A percentile compares a stretch with the other conserved stretches of the same genome.
Conservation (phyloP, 140 eudicot species). For the Senecio squalidus region DNA sequence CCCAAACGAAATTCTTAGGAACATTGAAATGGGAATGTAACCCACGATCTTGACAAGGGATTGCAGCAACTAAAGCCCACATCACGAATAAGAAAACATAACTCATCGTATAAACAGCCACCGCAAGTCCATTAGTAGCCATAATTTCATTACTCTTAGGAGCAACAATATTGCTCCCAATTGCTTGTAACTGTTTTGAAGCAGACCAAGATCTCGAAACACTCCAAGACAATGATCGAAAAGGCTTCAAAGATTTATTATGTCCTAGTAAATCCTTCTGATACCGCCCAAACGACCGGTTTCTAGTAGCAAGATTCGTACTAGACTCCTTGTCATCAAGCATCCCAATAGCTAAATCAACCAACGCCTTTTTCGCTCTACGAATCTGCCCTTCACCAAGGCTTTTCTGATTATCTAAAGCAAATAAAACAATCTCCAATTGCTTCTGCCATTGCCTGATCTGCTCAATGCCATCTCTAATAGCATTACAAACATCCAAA, state of each 20-base stretch:
- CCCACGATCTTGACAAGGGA: constrained; percentile 86
- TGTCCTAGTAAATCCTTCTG: constrained; percentile 32
- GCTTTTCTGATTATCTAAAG: constrained; percentile 50
- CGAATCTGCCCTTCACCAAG: constrained; percentile 87
- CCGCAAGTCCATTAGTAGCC: constrained; percentile 63
- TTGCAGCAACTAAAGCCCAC: constrained; percentile 95
- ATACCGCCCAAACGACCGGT: constrained; percentile 62
- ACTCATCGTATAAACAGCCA: constrained; percentile 61
- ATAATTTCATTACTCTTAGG: constrained; percentile 46
- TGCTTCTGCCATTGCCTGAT: constrained; percentile 67
- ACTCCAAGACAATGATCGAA: constrained; percentile 70
- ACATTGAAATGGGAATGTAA: constrained; percentile 52
- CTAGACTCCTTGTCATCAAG: constrained; percentile 68
- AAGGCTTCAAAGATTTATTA: constrained; percentile 37
- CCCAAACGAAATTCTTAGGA: constrained; percentile 59
- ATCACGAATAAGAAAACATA: constrained; percentile 58
- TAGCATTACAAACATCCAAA: constrained; percentile 77
- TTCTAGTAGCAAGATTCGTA: constrained; percentile 43
- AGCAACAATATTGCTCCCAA: constrained; percentile 42
- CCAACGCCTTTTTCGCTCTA: constrained; percentile 62
- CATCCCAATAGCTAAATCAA: constrained; percentile 71
- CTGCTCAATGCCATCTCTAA: constrained; percentile 73
- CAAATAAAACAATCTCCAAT: constrained; percentile 68
- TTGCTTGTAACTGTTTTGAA: constrained; percentile 62
- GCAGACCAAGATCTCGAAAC: constrained; percentile 83